Evolutionary conservation across 2,329 filamentous ascomycete species (phyloP).

Genomic region (Mariannaea sp.): DNA sequence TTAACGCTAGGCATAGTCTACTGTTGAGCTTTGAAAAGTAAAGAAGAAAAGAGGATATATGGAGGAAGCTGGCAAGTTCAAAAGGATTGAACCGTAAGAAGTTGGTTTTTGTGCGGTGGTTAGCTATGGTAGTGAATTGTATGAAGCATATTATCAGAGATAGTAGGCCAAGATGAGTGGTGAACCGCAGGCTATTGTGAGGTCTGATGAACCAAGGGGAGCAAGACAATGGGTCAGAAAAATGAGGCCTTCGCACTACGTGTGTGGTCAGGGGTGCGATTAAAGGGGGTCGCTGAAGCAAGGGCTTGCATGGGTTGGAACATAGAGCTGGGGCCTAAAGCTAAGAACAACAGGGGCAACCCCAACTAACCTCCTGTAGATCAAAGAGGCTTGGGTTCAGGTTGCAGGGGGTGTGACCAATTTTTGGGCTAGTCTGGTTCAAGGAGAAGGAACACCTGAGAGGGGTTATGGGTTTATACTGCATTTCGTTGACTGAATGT

Average conservation of each 20-base stretch:
- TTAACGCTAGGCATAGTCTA: slow-evolving; percentile 35
- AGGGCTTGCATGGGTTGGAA: no score
- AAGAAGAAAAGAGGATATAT: background rate
- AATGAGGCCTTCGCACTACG: slow-evolving; percentile 8
- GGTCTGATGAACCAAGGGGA: background rate
- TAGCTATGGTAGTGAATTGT: slow-evolving; percentile 2
- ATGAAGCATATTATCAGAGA: slow-evolving; percentile 19
- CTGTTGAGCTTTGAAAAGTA: background rate
- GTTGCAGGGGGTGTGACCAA: no score
- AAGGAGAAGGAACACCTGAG: no score
- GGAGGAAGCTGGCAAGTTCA: slow-evolving; percentile 10
- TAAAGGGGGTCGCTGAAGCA: slow-evolving; percentile 39
- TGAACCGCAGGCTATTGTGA: background rate
- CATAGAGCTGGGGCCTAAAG: no score
- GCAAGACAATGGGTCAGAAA: slow-evolving; percentile 8
- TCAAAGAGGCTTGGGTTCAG: no score
- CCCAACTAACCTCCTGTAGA: no score
- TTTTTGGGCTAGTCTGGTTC: no score
- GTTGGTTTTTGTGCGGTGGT: slow-evolving; percentile 11
- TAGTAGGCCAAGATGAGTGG: no score
- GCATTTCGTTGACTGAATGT: no score
- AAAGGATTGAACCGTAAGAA: slow-evolving; percentile 4
- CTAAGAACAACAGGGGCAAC: no score
- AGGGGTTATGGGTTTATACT: no score
- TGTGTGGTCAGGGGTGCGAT: slow-evolving; percentile 8